phyloP scores from a whole-genome alignment of 768 basidiomycete species.

The Mycena indigotica region DNA sequence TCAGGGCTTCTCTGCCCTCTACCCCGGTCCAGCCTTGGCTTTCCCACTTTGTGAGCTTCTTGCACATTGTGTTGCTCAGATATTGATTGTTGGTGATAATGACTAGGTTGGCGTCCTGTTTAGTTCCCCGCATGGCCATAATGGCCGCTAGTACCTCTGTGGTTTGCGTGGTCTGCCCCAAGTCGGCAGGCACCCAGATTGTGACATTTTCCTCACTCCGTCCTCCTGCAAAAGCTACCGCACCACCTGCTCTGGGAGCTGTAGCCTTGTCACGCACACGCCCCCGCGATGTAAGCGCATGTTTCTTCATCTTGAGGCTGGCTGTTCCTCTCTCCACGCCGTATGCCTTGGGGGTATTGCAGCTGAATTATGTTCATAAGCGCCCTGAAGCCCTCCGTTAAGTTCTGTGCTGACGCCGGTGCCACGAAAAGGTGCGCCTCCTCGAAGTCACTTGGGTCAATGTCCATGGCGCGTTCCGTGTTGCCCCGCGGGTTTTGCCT shows the following conservation, averaged over 20 bases:
- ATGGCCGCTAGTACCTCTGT: neutral
- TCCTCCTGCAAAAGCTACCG: neutral
- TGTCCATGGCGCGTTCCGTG: neutral
- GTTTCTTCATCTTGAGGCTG: neutral
- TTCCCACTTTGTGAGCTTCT: neutral
- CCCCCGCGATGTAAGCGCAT: neutral
- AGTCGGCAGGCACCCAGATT: neutral
- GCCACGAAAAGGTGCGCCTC: neutral
- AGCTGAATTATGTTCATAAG: neutral
- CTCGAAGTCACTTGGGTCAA: too few species aligned
- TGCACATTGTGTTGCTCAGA: neutral
- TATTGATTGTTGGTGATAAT: neutral
- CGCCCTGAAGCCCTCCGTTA: neutral
- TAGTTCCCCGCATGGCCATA: neutral
- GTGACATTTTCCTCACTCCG: neutral
- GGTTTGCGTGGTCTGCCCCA: neutral
- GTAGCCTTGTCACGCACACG: neutral
- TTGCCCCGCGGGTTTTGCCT: neutral
- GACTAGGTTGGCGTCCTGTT: neutral
- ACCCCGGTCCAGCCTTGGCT: neutral
- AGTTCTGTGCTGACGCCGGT: neutral
- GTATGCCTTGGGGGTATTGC: neutral
- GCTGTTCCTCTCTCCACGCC: neutral
- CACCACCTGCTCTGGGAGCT: neutral
- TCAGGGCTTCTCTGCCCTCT: neutral